Percentiles rank a stretch among this genome's conserved stretches.
phyloP scores from a whole-genome alignment of 371 early-diverging fungal genomes.

The Smittium culicis region DNA sequence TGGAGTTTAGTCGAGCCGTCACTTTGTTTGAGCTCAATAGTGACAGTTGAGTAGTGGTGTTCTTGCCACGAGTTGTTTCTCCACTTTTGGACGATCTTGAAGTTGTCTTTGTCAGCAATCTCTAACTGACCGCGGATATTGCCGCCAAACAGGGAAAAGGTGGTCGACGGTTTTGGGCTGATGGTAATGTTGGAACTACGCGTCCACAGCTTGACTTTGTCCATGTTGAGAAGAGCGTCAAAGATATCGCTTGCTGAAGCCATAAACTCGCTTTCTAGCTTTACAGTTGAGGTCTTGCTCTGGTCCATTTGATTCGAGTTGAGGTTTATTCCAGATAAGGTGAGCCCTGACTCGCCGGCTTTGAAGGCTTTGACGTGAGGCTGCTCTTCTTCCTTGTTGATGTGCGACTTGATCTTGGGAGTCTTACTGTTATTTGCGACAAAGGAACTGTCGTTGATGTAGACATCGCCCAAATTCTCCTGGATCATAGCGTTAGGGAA shows the following conservation, averaged over 20 bases:
- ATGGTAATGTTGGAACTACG: conserved; percentile 37
- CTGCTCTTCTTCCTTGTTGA: conserved; percentile 3
- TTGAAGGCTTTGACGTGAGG: conserved; percentile 14
- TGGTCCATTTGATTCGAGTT: conserved; percentile 29
- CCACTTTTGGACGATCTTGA: conserved; percentile 73
- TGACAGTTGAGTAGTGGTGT: conserved; percentile 71
- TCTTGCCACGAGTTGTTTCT: conserved; percentile 69
- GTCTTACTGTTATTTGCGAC: conserved; percentile 14
- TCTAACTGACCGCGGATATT: conserved; percentile 72
- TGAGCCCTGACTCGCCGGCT: conserved; percentile 12
- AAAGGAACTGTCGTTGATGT: conserved; percentile 40
- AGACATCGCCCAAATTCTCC: conserved; percentile 76
- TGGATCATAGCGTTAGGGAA: conserved; percentile 66
- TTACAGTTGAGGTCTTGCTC: background rate
- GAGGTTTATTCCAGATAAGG: conserved; percentile 42
- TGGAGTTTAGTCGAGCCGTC: conserved; percentile 50
- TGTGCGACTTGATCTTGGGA: conserved; percentile 17
- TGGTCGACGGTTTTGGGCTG: conserved; percentile 30
- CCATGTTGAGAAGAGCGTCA: conserved; percentile 57
- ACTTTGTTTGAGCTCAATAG: conserved; percentile 54
- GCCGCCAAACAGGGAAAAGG: conserved; percentile 69
- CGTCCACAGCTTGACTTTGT: conserved; percentile 68
- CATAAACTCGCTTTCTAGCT: conserved; percentile 55
- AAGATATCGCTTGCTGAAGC: conserved; percentile 76
- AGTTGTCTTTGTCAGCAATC: conserved; percentile 48